Percentiles rank a stretch among this genome's conserved stretches.
Conservation (phyloP, 2,329 filamentous ascomycete species). For the Apiospora hydei region DNA sequence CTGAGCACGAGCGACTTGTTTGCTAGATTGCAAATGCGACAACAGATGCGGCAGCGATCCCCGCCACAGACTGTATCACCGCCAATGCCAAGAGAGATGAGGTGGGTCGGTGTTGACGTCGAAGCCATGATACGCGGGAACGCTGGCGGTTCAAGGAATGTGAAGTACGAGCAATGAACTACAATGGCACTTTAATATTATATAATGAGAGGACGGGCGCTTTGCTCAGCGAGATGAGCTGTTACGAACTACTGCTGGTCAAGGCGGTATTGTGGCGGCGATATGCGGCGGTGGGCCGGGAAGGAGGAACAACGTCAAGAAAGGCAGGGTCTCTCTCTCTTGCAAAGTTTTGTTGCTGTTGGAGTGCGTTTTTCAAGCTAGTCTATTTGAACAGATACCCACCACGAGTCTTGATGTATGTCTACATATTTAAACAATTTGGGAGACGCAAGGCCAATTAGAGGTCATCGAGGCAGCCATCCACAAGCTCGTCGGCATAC, state of each 20-base stretch:
- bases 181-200: not conserved
- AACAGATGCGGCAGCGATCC: constrained; percentile 46
- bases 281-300: not conserved
- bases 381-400: not conserved
- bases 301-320: not conserved
- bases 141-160: constrained; percentile 25
- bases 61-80: constrained; percentile 39
- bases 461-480: not conserved
- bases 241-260: constrained; percentile 2
- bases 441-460: too few species aligned
- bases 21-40: constrained; percentile 50
- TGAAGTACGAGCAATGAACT: constrained; percentile 21
- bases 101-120: constrained; percentile 55
- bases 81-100: constrained; percentile 44
- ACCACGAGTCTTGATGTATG: not conserved
- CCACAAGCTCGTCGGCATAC: not conserved
- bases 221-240: not conserved
- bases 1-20: constrained; percentile 53
- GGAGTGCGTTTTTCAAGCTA: not conserved
- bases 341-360: not conserved
- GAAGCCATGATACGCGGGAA: constrained; percentile 50
- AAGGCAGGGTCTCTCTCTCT: not conserved
- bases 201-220: not conserved
- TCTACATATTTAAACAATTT: not conserved
- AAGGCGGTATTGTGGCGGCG: not conserved